Conservation (phyloP, 1,139 yeast species). For the Yamadazyma atlantica region DNA sequence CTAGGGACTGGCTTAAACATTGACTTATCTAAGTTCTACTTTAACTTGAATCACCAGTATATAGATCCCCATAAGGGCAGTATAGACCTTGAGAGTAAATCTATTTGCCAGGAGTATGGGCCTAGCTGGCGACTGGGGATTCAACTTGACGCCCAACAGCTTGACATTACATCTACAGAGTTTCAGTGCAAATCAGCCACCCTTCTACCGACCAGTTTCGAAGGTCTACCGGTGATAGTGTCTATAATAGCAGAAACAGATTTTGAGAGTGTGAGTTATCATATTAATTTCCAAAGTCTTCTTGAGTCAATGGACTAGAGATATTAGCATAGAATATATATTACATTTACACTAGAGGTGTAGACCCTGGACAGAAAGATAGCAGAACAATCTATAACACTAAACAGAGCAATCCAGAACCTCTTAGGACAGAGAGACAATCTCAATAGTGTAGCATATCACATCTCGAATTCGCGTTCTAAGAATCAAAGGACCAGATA, state of each 20-base stretch:
- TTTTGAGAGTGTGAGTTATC: background rate
- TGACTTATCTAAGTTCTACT: slow-evolving; percentile 36
- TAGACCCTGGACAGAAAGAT: too few species aligned
- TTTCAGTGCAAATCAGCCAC: background rate
- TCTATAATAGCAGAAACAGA: slow-evolving; percentile 22
- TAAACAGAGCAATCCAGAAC: too few species aligned
- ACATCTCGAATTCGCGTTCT: background rate
- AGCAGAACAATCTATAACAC: too few species aligned
- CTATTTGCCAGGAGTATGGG: background rate
- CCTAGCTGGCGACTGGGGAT: slow-evolving; percentile 4
- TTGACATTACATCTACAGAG: background rate
- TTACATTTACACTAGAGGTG: background rate
- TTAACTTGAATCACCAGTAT: slow-evolving; percentile 6
- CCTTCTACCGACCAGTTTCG: slow-evolving; percentile 1
- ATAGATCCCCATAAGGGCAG: slow-evolving; percentile 1
- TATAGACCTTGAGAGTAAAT: slow-evolving; percentile 2
- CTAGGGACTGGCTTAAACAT: slow-evolving; percentile 62
- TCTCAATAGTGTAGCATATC: too few species aligned
- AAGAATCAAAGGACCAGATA: too few species aligned
- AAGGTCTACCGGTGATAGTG: slow-evolving; percentile 25
- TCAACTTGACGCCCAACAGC: background rate
- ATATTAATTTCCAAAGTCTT: background rate
- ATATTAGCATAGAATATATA: background rate
- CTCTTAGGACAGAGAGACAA: too few species aligned
- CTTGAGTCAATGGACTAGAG: background rate